These are phyloP conservation scores for Ceriops zippeliana DNA, from an alignment of 345 rosid genomes.

Conservation along the genomic window DNA sequence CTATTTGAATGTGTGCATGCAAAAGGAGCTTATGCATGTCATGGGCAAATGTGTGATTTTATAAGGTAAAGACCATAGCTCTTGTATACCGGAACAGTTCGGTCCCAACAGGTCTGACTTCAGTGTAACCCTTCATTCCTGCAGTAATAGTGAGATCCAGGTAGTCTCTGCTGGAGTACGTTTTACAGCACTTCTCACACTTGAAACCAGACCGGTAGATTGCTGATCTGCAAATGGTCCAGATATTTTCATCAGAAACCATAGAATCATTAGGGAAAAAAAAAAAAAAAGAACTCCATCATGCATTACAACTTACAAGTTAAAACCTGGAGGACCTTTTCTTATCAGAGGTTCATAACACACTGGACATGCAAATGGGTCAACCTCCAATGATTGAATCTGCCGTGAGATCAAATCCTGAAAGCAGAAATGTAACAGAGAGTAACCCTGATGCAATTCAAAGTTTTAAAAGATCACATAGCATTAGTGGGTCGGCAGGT, in stretches of 20 bases:
- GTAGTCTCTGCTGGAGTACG: constrained; percentile 80
- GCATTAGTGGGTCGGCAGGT: too few species aligned
- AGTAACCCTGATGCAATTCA: too few species aligned
- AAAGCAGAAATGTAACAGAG: constrained; percentile 5
- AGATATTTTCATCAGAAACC: not conserved
- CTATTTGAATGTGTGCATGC: too few species aligned
- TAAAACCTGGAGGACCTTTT: constrained; percentile 88
- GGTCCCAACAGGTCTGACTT: constrained; percentile 62
- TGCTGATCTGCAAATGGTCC: constrained; percentile 54
- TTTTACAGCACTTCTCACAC: constrained; percentile 68
- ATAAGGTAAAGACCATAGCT: constrained; percentile 2
- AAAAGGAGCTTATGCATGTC: too few species aligned
- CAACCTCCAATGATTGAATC: constrained; percentile 37
- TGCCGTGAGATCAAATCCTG: constrained; percentile 39
- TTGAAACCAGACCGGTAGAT: constrained; percentile 88
- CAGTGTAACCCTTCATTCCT: constrained; percentile 57
- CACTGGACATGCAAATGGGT: constrained; percentile 74
- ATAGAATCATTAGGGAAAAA: not conserved
- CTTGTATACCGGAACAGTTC: constrained; percentile 72
- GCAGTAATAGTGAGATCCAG: constrained; percentile 80
- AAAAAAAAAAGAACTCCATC: not conserved
- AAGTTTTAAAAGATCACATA: too few species aligned
- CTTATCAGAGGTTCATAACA: constrained; percentile 81
- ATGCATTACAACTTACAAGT: constrained; percentile 54
- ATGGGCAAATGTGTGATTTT: not conserved